Evolutionary conservation across 2,329 filamentous ascomycete species (phyloP).

Genomic region (Trichoderma polysporum): DNA sequence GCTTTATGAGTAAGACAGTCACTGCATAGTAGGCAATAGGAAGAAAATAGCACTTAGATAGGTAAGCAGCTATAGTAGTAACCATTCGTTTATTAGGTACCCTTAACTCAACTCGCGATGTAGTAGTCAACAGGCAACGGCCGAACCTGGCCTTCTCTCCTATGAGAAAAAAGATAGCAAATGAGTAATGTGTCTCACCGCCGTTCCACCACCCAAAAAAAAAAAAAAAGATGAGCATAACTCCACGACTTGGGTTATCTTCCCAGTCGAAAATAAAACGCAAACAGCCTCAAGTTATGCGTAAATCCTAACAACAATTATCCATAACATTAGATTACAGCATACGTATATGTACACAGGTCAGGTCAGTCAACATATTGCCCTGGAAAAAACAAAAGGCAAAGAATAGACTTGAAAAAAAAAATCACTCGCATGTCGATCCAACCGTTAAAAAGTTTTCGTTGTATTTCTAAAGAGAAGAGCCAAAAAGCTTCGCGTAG

Average conservation of each 20-base stretch:
- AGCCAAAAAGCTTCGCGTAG: background rate
- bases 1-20: background rate
- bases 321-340: background rate
- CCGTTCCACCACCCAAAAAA: background rate
- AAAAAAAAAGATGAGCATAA: slow-evolving; percentile 4
- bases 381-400: background rate
- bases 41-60: background rate
- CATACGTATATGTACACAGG: slow-evolving; percentile 7
- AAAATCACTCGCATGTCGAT: background rate
- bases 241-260: background rate
- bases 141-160: background rate
- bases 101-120: background rate
- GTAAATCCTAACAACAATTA: background rate
- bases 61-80: background rate
- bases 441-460: background rate
- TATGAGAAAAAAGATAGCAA: background rate
- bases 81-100: background rate
- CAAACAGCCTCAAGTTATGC: background rate
- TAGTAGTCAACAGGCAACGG: background rate
- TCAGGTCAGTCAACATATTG: background rate
- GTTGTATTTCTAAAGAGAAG: background rate
- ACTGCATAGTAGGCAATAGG: background rate
- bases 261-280: background rate
- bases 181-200: background rate
- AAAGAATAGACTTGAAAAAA: background rate